Evolutionary conservation across 495 filamentous ascomycete genomes (phyloP).

Genomic region (Aspergillus olivimuriae): DNA sequence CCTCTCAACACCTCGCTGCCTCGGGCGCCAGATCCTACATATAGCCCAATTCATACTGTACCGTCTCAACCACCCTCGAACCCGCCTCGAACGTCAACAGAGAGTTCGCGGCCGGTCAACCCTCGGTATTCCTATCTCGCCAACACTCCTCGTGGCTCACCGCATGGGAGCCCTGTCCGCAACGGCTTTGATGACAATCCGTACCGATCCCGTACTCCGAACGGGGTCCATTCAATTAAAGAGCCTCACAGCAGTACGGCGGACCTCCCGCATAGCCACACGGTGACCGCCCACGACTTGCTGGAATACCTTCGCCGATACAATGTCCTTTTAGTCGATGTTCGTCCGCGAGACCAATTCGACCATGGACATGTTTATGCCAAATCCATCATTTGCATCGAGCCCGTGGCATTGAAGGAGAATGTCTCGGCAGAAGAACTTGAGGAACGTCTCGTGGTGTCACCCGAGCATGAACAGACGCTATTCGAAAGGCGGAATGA

Average conservation of each 20-base stretch:
- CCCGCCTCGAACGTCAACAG: conserved; percentile 44
- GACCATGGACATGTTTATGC: conserved; percentile 84
- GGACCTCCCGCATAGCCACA: conserved; percentile 53
- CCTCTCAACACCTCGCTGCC: conserved; percentile 60
- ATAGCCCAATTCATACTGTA: conserved; percentile 58
- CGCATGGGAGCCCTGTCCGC: conserved; percentile 32
- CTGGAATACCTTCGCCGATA: conserved; percentile 55
- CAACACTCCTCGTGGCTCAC: conserved; percentile 31
- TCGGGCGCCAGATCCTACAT: conserved; percentile 75
- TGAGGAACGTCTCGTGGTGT: conserved; percentile 72
- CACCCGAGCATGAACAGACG: conserved; percentile 64
- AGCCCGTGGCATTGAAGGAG: conserved; percentile 68
- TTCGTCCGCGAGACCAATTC: conserved; percentile 73
- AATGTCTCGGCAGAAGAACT: conserved; percentile 84
- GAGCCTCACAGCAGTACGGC: conserved; percentile 34
- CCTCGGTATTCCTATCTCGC: conserved; percentile 35
- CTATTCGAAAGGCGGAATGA: conserved; percentile 71
- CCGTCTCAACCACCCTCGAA: conserved; percentile 39
- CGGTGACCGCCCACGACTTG: conserved; percentile 60
- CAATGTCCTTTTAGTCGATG: conserved; percentile 75
- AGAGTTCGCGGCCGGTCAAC: conserved; percentile 31
- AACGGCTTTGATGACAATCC: conserved; percentile 32
- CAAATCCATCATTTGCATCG: conserved; percentile 77
- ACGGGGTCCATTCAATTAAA: conserved; percentile 26
- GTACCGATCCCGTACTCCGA: conserved; percentile 40